phyloP scores from a whole-genome alignment of 768 basidiomycete genomes.

The Termitomyces sp. region DNA sequence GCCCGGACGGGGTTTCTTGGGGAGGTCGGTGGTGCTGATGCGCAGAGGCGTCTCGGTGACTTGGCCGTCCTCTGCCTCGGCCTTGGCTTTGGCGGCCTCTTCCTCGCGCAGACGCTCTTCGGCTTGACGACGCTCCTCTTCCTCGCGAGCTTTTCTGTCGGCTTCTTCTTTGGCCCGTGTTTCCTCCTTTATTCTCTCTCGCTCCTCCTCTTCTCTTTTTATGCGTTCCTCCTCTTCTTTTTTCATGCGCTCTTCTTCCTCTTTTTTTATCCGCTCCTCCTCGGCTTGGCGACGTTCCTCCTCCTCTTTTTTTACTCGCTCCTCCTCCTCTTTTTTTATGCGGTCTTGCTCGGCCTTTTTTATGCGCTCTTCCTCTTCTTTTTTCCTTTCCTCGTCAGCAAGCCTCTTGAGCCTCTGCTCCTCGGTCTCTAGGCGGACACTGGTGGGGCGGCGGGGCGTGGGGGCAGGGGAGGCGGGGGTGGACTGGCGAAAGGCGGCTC shows the following conservation, averaged over 20 bases:
- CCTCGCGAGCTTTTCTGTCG: slow-evolving; percentile 40
- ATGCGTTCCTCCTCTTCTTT: slow-evolving; percentile 33
- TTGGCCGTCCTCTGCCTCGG: slow-evolving; percentile 28
- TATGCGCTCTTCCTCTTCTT: slow-evolving; percentile 25
- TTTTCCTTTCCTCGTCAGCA: slow-evolving; percentile 42
- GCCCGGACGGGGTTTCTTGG: slow-evolving; percentile 58
- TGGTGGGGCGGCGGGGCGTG: slow-evolving; percentile 33
- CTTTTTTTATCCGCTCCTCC: slow-evolving; percentile 37
- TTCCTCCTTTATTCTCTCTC: slow-evolving; percentile 24
- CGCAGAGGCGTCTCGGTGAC: slow-evolving; percentile 42
- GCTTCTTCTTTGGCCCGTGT: slow-evolving; percentile 23
- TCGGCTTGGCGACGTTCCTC: slow-evolving; percentile 36
- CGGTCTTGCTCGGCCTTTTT: slow-evolving; percentile 37
- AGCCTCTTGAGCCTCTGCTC: slow-evolving; percentile 42
- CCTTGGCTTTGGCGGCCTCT: slow-evolving; percentile 42
- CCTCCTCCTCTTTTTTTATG: slow-evolving; percentile 40
- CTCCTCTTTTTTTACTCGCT: slow-evolving; percentile 36
- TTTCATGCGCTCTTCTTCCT: slow-evolving; percentile 39
- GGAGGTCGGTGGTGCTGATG: slow-evolving; percentile 54
- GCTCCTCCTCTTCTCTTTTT: slow-evolving; percentile 25
- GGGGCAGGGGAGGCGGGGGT: slow-evolving; percentile 20
- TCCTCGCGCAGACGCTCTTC: slow-evolving; percentile 38
- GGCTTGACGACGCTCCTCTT: slow-evolving; percentile 44
- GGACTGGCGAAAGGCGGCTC: slow-evolving; percentile 33
- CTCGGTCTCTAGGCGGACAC: slow-evolving; percentile 63